Evolutionary conservation across 2,329 filamentous ascomycete genomes (phyloP), one percentile per base, ranked within the genome.

Genomic region (Penicillium sp.): DNA sequence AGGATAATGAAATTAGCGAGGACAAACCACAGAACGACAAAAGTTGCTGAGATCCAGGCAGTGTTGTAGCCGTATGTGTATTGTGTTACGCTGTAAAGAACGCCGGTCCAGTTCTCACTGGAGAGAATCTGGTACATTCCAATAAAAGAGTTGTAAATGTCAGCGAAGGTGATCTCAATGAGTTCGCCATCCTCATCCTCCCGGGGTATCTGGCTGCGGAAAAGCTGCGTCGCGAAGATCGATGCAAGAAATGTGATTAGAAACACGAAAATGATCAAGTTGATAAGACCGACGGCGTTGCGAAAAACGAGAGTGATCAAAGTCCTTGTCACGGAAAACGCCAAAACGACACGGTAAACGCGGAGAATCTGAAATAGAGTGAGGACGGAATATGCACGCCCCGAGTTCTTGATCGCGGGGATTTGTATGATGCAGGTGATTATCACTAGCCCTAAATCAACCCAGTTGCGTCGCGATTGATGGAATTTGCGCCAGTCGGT

Each of bases 121-220:
- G 95, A 97, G 49, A 99, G 81, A 31, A 99, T 88, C 78, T 97
- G 92, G 74, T 99, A 99, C 93, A 99, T 98, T 60, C 93, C 95
- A 17, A 99, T 83, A 73, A 99, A 99, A 0, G 93, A 91, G 73
- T 98, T 98, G 81, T 90, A 99, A 41, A 99, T 95, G 45, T 92
- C 91, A 73, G 88, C 88, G 75, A 99, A 99, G 0, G 91, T 91
- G 47, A 95, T 86, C 23, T 85, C 79, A 64, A 91, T 88, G 3
- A 85, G 78, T 2, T 90, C 81, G 3, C 88, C 90, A n/a, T 79
- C 75, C 2, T 81, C 76, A 66, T 92, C 86, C n/a, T 82, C 70
- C 35, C 83, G 70, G 0, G 91, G 90, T 30, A 98, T 86, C 69
- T 96, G 90, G 31, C 93, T 93, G 41, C 95, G 90, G 72, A 99